Evolutionary conservation across 495 filamentous ascomycete genomes (phyloP).

Genomic region (Pyrenula massariospora): DNA sequence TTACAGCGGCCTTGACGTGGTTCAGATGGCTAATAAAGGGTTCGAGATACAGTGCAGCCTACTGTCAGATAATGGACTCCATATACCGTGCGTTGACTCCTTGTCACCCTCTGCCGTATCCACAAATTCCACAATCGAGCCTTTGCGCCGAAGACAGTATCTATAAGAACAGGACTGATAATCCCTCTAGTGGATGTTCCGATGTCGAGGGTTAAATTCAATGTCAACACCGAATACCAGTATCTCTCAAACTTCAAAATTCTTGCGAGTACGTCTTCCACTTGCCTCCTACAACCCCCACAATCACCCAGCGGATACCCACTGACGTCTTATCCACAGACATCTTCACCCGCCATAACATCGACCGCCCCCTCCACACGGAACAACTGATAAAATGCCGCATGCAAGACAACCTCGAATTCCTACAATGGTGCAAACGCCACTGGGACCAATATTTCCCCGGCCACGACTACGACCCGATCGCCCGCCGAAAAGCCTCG

Average conservation of each 20-base stretch:
- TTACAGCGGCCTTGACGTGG: no score
- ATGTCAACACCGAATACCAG: constrained; percentile 91
- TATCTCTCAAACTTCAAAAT: constrained; percentile 98
- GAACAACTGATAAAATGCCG: constrained; percentile 89
- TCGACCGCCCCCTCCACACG: constrained; percentile 82
- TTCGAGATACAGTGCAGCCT: constrained; percentile 81
- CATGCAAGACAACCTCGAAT: constrained; percentile 99
- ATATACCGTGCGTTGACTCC: constrained; percentile 60
- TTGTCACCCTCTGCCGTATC: not conserved
- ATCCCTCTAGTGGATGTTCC: constrained; percentile 62
- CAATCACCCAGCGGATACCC: constrained; percentile 3
- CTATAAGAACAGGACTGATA: not conserved
- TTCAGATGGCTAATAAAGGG: no score
- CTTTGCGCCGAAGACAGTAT: not conserved
- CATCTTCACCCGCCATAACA: constrained; percentile 68
- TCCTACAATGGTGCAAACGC: constrained; percentile 89
- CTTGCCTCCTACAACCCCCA: constrained; percentile 1
- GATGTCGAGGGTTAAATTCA: constrained; percentile 96
- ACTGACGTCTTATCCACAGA: constrained; percentile 33
- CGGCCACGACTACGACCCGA: constrained; percentile 89
- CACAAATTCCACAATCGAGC: not conserved
- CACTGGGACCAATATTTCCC: constrained; percentile 99
- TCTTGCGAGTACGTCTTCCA: constrained; percentile 64
- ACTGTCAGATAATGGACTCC: constrained; percentile 94
- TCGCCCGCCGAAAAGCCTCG: constrained; percentile 69